Evolutionary conservation across 2,329 filamentous ascomycete genomes (phyloP).

Genomic region (Polychaeton citri): DNA sequence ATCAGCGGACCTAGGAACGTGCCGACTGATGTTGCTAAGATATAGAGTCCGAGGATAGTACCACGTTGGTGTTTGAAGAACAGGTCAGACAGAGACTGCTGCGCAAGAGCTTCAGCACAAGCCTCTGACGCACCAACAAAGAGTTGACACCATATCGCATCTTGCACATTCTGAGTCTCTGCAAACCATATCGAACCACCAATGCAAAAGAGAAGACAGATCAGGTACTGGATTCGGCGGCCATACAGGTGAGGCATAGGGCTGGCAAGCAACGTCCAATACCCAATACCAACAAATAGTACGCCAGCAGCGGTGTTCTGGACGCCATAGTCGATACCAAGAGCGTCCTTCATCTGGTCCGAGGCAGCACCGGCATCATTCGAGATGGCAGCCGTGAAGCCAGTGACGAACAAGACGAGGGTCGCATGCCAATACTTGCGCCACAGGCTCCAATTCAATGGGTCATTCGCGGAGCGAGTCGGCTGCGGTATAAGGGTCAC

Average conservation of each 20-base stretch:
- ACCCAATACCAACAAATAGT: conserved; percentile 42
- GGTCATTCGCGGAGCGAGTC: conserved; percentile 21
- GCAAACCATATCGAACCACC: conserved; percentile 43
- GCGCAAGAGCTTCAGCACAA: conserved; percentile 42
- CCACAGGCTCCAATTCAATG: conserved; percentile 17
- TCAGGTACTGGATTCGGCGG: conserved; percentile 40
- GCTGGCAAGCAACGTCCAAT: conserved; percentile 40
- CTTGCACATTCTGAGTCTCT: conserved; percentile 26
- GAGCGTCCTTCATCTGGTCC: conserved; percentile 37
- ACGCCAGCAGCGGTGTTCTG: conserved; percentile 45
- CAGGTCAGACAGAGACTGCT: conserved; percentile 43
- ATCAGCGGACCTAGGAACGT: conserved; percentile 43
- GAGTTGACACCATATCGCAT: conserved; percentile 43
- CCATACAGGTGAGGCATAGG: conserved; percentile 43
- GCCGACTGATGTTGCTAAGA: conserved; percentile 41
- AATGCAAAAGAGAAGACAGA: conserved; percentile 37
- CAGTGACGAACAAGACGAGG: conserved; percentile 41
- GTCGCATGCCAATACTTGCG: conserved; percentile 24
- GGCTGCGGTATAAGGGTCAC: conserved; percentile 41
- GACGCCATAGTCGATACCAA: conserved; percentile 37
- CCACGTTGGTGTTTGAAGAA: conserved; percentile 46
- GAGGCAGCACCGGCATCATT: conserved; percentile 42
- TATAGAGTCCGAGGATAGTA: conserved; percentile 41
- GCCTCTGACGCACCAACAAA: conserved; percentile 46
- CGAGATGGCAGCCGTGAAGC: conserved; percentile 41